Base-by-base conservation (phyloP, 495 filamentous ascomycete species). In the Xylaria scruposa region DNA sequence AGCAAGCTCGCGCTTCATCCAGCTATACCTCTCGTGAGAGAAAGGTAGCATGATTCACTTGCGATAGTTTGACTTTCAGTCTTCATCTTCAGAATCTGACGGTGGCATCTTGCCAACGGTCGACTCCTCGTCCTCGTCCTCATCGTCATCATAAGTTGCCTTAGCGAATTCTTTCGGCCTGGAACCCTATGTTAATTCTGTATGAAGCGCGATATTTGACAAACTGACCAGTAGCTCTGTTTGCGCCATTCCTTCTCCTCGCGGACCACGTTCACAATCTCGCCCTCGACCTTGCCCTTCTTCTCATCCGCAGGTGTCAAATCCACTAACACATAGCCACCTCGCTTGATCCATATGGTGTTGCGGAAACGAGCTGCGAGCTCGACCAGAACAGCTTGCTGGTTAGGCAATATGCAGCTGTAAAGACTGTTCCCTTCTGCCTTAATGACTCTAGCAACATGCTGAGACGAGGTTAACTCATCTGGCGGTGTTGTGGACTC, bases 201-300 rank as follows among this genome's bases (percentile, higher is more conserved):
- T 24, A 9, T 59, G 46, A 65, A 15, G 15, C 56, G 42, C 29
- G 56, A 64, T 44, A 47, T 15, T 7, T 15, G 51, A 46, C 59
- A 51, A 73, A 82, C 88, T 75, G 76, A 97, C 96, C 96, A 98
- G 77, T 94, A 99, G n/a, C 83, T 77, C 82, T 91, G 89, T 82
- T 95, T 97, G 72, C 95, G 89, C 96, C 96, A 99, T 44, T 84
- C 85, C 83, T 92, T 96, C 83, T 98, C 96, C 77, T 97, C 92
- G 60, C 92, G 84, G 49, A 99, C 94, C 13, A 99, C 89, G 78
- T 97, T 97, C 75, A 97, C 86, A 77, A 99, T 97, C 81, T 97
- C 93, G 19, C 95, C 96, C 60, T 88, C 85, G 10, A 97, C 86
- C 82, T 93, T 95, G 75, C 94, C 95, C 62, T 91, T 85, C n/a